Evolutionary conservation across 805 yeast species (phyloP).

Genomic region (Yarrowia bubula): DNA sequence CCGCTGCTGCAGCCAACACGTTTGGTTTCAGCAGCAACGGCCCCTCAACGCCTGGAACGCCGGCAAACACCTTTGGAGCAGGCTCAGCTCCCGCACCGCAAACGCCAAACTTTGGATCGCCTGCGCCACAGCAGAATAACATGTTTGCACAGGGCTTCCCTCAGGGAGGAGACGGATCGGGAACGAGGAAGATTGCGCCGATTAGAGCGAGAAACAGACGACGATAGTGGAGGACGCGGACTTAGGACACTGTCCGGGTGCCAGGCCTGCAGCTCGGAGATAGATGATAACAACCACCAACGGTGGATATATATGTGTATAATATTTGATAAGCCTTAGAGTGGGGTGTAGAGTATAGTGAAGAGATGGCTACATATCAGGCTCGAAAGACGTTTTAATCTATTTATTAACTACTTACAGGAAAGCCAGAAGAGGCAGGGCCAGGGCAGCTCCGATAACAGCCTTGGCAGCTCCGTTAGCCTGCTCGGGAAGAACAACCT

Average conservation of each 20-base stretch:
- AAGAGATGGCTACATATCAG: no score
- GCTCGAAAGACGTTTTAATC: no score
- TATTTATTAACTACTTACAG: no score
- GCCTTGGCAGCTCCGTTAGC: conserved; percentile 7
- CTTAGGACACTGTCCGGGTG: no score
- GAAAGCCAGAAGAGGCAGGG: neutral
- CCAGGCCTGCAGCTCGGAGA: no score
- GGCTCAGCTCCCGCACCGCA: conserved; percentile 14
- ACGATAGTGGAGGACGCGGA: neutral
- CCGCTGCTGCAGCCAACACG: conserved; percentile 6
- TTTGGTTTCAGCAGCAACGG: neutral
- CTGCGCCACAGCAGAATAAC: conserved; percentile 9
- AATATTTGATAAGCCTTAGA: no score
- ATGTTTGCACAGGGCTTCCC: conserved; percentile 18
- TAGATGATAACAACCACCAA: no score
- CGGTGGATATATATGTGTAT: no score
- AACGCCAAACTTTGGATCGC: conserved; percentile 8
- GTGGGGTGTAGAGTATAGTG: no score
- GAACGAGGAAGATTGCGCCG: conserved; percentile 1
- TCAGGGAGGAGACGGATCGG: neutral
- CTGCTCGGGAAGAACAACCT: neutral
- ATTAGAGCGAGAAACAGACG: conserved; percentile 7
- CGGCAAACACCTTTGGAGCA: conserved; percentile 3
- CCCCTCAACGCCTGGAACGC: conserved; percentile 2
- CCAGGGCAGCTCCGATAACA: neutral